Evolutionary conservation across 2,329 filamentous ascomycete species (phyloP), one percentile per base, ranked within the genome.

Genomic region (Fusarium sp.): DNA sequence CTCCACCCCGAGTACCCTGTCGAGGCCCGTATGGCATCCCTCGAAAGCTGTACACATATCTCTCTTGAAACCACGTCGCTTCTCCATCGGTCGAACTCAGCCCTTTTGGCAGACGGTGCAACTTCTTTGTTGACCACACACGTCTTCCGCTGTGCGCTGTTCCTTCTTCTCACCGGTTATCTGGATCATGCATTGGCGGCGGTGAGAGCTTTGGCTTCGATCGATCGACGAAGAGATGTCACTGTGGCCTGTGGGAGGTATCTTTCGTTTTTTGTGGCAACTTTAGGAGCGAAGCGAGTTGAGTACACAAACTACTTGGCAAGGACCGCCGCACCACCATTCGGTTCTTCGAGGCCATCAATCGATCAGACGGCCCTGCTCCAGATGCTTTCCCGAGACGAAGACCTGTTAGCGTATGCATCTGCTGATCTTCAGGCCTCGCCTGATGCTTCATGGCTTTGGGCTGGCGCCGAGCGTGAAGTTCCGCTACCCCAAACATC

Each of bases 371-470:
- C 75, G 2, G 74, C 75, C 12, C 64, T 81, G n/a, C 64, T 80
- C 9, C 60, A 78, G 27, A 78, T 78, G 22, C 70, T 82, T 5
- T 74, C 78, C 47, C 84, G 85, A 5, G 94, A 99, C 75, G 94
- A 98, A 77, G 95, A 98, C 78, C 87, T 98, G 72, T 82, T 98
- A 29, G 93, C 91, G 0, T 97, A 97, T 74, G 89, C 92, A 2
- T 95, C 92, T 30, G 92, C 91, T 0, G 96, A 98, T 80, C 84
- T 97, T 75, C 95, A 98, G 80, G 92, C 91, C 2, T 89, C 87
- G n/a, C 85, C 86, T 0, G 91, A 94, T 55, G 88, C 88, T 38
- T 90, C 91, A 15, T 98, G 95, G 95, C 87, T 94, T 6, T 98
- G 94, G 95, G 82, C 87, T 74, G 85, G 87, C 30, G 85, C 85